Evolutionary conservation across 2,329 filamentous ascomycete genomes (phyloP).

Genomic region (Podosphaera aphanis): DNA sequence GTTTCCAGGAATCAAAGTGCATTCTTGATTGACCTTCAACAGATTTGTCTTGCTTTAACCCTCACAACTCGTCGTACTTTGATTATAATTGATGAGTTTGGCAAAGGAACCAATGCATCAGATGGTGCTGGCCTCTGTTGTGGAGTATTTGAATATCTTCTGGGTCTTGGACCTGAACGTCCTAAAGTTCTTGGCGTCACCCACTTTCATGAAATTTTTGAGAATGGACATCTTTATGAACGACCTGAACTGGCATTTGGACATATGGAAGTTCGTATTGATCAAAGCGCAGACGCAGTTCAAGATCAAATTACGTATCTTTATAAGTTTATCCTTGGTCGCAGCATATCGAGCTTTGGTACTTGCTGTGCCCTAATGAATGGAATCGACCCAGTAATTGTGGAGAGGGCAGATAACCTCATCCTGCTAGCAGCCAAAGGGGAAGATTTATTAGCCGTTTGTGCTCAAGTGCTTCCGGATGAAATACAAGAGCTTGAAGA

Average conservation of each 20-base stretch:
- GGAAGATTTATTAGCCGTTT: conserved; percentile 53
- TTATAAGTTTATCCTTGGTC: conserved; percentile 43
- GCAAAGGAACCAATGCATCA: conserved; percentile 34
- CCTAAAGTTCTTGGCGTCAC: conserved; percentile 39
- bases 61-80: conserved; percentile 56
- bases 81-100: conserved; percentile 82
- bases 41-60: conserved; percentile 54
- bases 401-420: conserved; percentile 55
- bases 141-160: conserved; percentile 33
- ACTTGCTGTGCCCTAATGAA: conserved; percentile 70
- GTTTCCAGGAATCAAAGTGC: conserved; percentile 35
- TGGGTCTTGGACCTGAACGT: conserved; percentile 20
- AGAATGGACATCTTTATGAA: conserved; percentile 31
- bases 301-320: conserved; percentile 50
- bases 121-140: conserved; percentile 35
- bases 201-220: conserved; percentile 51
- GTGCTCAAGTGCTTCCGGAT: conserved; percentile 36
- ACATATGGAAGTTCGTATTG: conserved; percentile 48
- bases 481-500: conserved; percentile 44
- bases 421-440: conserved; percentile 43
- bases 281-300: conserved; percentile 24
- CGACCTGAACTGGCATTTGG: conserved; percentile 30
- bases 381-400: conserved; percentile 48
- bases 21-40: conserved; percentile 61
- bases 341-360: conserved; percentile 63